A percentile compares a stretch with the other conserved stretches of the same genome.
Evolutionary conservation across 2,329 filamentous ascomycete species (phyloP).

Genomic region (Penicillium brevicompactum): DNA sequence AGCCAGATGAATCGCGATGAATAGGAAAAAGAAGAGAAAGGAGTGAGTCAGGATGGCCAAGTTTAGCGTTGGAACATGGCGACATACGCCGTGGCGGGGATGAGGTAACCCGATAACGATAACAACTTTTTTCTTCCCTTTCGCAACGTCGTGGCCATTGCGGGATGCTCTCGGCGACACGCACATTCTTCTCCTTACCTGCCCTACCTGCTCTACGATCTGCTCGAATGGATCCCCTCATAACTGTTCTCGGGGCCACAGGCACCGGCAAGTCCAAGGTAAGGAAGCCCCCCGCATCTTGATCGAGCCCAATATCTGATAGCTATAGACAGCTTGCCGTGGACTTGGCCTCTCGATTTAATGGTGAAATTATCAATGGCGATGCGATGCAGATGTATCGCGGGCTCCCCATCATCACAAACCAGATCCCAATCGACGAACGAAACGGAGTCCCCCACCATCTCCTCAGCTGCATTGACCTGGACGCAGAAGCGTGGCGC

Average conservation of each 20-base stretch:
- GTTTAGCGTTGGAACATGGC: background rate
- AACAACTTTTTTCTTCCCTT: constrained; percentile 4
- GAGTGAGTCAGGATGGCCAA: background rate
- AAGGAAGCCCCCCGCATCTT: constrained; percentile 39
- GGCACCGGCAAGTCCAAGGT: constrained; percentile 94
- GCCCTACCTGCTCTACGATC: constrained; percentile 16
- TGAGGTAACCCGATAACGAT: constrained; percentile 11
- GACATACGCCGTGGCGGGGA: background rate
- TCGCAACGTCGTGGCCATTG: constrained; percentile 14
- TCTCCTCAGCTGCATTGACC: constrained; percentile 74
- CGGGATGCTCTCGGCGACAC: constrained; percentile 30
- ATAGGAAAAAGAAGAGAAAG: background rate
- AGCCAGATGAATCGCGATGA: background rate
- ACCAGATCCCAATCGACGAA: constrained; percentile 79
- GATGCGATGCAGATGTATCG: constrained; percentile 98
- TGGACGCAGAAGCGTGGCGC: constrained; percentile 79
- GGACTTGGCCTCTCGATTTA: constrained; percentile 77
- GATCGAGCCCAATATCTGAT: constrained; percentile 24
- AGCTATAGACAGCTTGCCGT: constrained; percentile 71
- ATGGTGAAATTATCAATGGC: constrained; percentile 94
- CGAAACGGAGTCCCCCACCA: constrained; percentile 83
- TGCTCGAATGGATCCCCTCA: constrained; percentile 58
- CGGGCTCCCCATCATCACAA: constrained; percentile 91
- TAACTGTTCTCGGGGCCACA: constrained; percentile 85
- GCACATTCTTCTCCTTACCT: background rate